A percentile compares a stretch with the other conserved stretches of the same genome.
phyloP scores from a whole-genome alignment of 1,284 basidiomycete genomes.

The Moesziomyces sp. region DNA sequence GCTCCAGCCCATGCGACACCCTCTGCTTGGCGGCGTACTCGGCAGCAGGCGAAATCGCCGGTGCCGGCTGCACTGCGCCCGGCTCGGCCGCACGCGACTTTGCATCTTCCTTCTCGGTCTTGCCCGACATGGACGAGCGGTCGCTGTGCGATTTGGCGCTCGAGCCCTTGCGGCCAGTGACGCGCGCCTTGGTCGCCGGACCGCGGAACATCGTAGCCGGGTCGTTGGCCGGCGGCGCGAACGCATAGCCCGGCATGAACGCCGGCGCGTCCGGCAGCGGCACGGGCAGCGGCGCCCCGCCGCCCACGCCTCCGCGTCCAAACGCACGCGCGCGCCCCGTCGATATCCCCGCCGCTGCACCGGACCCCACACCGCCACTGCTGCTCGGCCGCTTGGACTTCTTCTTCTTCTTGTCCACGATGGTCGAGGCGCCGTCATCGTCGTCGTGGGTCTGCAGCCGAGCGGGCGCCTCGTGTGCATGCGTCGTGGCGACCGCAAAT shows the following conservation, averaged over 20 bases:
- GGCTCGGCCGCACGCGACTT: neutral
- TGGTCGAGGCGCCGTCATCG: slow-evolving; percentile 2
- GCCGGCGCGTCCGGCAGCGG: slow-evolving; percentile 24
- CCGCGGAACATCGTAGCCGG: slow-evolving; percentile 11
- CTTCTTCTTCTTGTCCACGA: slow-evolving; percentile 18
- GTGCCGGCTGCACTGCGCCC: neutral
- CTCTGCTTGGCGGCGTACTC: slow-evolving; percentile 27
- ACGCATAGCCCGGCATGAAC: slow-evolving; percentile 24
- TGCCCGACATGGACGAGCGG: slow-evolving; percentile 13
- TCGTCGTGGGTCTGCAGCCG: slow-evolving; percentile 27
- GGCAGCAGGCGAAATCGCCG: slow-evolving; percentile 16
- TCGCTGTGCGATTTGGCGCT: slow-evolving; percentile 21
- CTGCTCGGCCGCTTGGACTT: slow-evolving; percentile 27
- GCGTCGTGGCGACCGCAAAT: slow-evolving; percentile 18
- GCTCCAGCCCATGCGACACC: slow-evolving; percentile 25
- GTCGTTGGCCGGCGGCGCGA: slow-evolving; percentile 13
- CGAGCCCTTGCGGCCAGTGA: slow-evolving; percentile 10
- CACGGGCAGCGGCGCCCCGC: neutral
- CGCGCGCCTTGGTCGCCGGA: slow-evolving; percentile 14
- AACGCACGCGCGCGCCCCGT: slow-evolving; percentile 8
- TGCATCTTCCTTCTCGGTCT: slow-evolving; percentile 13
- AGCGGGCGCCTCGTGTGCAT: slow-evolving; percentile 39
- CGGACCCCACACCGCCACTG: slow-evolving; percentile 21
- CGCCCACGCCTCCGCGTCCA: slow-evolving; percentile 16
- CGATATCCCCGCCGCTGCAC: neutral